Percentiles rank a stretch among this genome's conserved stretches.
phyloP scores from a whole-genome alignment of 768 basidiomycete genomes.

The Collybia mongolica region DNA sequence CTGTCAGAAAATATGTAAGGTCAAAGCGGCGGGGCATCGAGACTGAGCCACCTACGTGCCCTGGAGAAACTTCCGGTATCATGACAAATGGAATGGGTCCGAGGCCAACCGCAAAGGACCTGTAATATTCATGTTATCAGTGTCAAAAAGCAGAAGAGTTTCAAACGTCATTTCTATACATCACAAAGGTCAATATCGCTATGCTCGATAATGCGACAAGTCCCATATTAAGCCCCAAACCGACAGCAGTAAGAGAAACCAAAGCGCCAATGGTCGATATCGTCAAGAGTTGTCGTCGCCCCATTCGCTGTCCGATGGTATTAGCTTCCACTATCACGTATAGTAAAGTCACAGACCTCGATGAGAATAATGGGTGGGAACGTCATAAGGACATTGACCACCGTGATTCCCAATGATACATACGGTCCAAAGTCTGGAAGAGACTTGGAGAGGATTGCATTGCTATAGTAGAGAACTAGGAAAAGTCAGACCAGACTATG shows the following conservation, averaged over 20 bases:
- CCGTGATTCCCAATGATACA: constrained; percentile 79
- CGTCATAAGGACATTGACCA: constrained; percentile 82
- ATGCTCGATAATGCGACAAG: constrained; percentile 63
- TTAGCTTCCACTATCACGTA: background rate
- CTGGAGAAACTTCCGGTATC: constrained; percentile 85
- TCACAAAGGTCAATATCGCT: constrained; percentile 78
- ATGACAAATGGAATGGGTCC: constrained; percentile 94
- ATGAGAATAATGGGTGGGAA: constrained; percentile 87
- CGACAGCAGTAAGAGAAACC: constrained; percentile 63
- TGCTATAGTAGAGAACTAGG: constrained; percentile 87
- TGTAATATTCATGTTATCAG: constrained; percentile 22
- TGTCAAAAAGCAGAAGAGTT: constrained; percentile 4
- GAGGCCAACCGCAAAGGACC: constrained; percentile 86
- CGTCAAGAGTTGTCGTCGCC: constrained; percentile 67
- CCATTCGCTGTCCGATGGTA: constrained; percentile 52
- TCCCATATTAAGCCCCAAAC: constrained; percentile 66
- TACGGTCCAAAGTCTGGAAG: constrained; percentile 79
- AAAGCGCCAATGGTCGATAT: constrained; percentile 68
- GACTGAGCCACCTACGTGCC: constrained; percentile 55
- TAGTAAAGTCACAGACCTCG: constrained; percentile 50
- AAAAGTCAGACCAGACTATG: constrained; percentile 1
- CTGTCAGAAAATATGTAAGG: constrained; percentile 27
- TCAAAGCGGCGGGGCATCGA: background rate
- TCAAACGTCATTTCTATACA: constrained; percentile 36
- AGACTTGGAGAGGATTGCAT: constrained; percentile 78